phyloP scores from a whole-genome alignment of 2,329 filamentous ascomycete genomes.

The Trichocomaceae sp. region DNA sequence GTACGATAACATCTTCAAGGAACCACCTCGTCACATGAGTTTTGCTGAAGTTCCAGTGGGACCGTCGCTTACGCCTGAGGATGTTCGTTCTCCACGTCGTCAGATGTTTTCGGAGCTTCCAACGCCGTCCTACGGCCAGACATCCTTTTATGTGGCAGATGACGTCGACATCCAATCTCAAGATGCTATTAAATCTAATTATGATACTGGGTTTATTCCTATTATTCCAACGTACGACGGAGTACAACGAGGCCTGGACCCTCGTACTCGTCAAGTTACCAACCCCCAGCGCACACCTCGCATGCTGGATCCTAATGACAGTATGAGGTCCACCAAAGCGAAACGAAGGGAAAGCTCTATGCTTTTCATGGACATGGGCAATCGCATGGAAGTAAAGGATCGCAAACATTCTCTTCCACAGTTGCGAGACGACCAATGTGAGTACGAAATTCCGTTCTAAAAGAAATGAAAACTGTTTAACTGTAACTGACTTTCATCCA shows the following conservation, averaged over 20 bases:
- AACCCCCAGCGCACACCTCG: constrained; percentile 18
- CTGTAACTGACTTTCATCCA: constrained; percentile 5
- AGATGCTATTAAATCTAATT: constrained; percentile 21
- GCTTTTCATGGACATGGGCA: constrained; percentile 37
- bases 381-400: constrained; percentile 34
- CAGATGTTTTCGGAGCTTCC: constrained; percentile 63
- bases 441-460: constrained; percentile 6
- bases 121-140: constrained; percentile 57
- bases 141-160: constrained; percentile 38
- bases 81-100: constrained; percentile 57
- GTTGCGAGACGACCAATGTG: constrained; percentile 20
- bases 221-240: constrained; percentile 46
- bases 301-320: constrained; percentile 36
- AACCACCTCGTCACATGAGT: constrained; percentile 46
- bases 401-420: constrained; percentile 22
- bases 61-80: constrained; percentile 43
- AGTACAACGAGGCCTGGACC: constrained; percentile 23
- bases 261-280: constrained; percentile 19
- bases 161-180: constrained; percentile 22
- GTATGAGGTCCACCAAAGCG: constrained; percentile 34
- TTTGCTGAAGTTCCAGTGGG: constrained; percentile 39
- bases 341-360: constrained; percentile 46
- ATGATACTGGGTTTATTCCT: constrained; percentile 48
- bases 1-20: constrained; percentile 76
- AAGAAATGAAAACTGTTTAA: not conserved